Evolutionary conservation across 2,329 filamentous ascomycete genomes (phyloP).

Genomic region (Hypoxylon sp.): DNA sequence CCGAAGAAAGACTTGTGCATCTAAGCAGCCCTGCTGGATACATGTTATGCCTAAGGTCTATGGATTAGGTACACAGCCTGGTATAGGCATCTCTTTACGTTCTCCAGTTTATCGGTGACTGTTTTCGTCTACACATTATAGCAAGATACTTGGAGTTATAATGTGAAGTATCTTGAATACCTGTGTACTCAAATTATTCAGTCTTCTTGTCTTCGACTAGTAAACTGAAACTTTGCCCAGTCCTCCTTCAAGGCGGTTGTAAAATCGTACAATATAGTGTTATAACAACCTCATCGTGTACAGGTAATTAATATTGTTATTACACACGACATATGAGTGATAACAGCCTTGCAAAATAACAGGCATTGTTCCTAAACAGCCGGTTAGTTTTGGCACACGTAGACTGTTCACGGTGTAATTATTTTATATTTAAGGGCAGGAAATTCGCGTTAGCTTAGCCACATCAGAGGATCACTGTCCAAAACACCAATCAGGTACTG

Average conservation of each 20-base stretch:
- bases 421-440: neutral
- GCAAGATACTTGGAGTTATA: no score
- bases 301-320: neutral
- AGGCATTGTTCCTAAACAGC: neutral
- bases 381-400: neutral
- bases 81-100: no score
- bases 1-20: no score
- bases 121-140: no score
- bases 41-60: no score
- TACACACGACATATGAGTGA: neutral
- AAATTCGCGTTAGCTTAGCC: neutral
- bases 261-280: neutral
- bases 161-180: no score
- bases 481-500: neutral
- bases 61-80: no score
- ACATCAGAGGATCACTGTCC: neutral
- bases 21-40: no score
- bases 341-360: neutral
- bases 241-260: neutral
- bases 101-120: no score
- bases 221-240: neutral
- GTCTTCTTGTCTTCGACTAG: no score
- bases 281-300: neutral
- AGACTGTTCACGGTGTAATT: neutral
- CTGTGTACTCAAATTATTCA: no score